Evolutionary conservation across 257 asterid species (phyloP), one percentile per base, ranked within the genome.

Genomic region (Lycium barbarum): DNA sequence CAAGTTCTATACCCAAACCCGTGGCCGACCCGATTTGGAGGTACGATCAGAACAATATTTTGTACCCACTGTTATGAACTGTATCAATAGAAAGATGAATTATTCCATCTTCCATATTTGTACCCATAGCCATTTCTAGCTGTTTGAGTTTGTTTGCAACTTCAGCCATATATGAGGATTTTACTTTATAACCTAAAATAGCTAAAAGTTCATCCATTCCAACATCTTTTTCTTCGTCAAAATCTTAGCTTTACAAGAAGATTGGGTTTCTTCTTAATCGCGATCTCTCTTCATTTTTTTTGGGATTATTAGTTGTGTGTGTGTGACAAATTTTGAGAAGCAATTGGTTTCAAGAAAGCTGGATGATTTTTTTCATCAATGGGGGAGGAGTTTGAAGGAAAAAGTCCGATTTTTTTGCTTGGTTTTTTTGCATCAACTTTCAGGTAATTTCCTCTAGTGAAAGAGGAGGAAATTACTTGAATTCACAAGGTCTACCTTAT

Each of bases 181-280:
- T 94, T 9, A 95, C 94, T 12, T 93, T 94, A 91, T 95, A 95
- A 0, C 98, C 98, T 82, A 95, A 59, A 13, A 92, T 95, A 2
- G 98, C 98, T 36, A 95, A 88, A 0, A 95, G 94, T 87, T 93
- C 98, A 76, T 95, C 98, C 96, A 90, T 92, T 9, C 97, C 97
- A 2, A 92, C 90, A 53, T 92, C 97, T 40, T 90, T 88, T 87
- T 80, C 88, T 71, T 65, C 82, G 61, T 82, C 94, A 94, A 94
- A 87, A 86, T 87, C 94, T 91, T 92, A 0, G 73, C 22, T 82
- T 91, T 92, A 1, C 88, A 73, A 35, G 35, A 8, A 9, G 1
- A 6, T 47, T 83, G 86, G 8, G 79, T 85, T 79, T 87, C 87
- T 6, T 88, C 92, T 11, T 88, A 90, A 82, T 91, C 96, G 9